Evolutionary conservation across 345 rosid species (phyloP).

Genomic region (Citrus cavaleriei): DNA sequence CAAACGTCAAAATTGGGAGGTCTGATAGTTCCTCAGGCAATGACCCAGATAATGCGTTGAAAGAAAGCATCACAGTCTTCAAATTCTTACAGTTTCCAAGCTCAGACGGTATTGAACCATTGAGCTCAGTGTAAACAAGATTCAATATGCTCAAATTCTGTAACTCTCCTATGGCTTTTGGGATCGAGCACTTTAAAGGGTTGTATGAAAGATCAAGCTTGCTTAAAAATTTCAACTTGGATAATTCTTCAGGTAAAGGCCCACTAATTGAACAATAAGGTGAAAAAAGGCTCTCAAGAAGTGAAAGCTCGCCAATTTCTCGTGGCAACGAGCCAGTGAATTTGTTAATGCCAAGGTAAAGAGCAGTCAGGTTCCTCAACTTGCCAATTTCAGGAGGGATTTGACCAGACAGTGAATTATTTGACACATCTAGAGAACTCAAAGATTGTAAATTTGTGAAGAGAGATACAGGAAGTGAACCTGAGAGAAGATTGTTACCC

Average conservation of each 20-base stretch:
- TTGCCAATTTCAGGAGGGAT: constrained; percentile 64
- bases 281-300: constrained; percentile 46
- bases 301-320: constrained; percentile 58
- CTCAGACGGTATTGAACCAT: constrained; percentile 68
- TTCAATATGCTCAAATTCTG: constrained; percentile 49
- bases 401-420: constrained; percentile 61
- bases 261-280: constrained; percentile 62
- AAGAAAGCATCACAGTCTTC: constrained; percentile 66
- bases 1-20: constrained; percentile 59
- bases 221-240: constrained; percentile 37
- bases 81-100: constrained; percentile 55
- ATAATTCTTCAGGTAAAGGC: constrained; percentile 64
- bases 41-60: constrained; percentile 66
- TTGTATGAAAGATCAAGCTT: constrained; percentile 81
- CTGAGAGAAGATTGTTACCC: constrained; percentile 33
- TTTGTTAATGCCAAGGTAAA: constrained; percentile 65
- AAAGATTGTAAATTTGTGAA: constrained; percentile 42
- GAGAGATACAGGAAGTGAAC: constrained; percentile 46
- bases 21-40: constrained; percentile 62
- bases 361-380: constrained; percentile 50
- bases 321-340: constrained; percentile 72
- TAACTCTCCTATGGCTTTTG: constrained; percentile 56
- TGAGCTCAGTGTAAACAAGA: constrained; percentile 55
- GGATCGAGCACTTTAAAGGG: constrained; percentile 68
- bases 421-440: constrained; percentile 62